Base-by-base conservation (phyloP, 2,329 filamentous ascomycete genomes). In the Beauveria pseudobassiana region DNA sequence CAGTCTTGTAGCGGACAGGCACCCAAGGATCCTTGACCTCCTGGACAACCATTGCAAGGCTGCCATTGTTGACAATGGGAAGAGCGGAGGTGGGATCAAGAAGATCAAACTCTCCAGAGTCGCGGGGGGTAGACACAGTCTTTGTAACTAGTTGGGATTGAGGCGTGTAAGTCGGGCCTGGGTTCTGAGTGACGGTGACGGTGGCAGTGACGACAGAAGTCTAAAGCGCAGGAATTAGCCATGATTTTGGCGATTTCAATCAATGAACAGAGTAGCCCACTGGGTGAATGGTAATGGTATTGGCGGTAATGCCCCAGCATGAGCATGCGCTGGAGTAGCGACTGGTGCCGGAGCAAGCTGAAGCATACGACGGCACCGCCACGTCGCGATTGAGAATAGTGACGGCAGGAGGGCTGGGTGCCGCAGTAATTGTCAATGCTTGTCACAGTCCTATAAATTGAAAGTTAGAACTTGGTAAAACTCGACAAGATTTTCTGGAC, bases 241-340 rank as follows among this genome's bases (percentile, higher is more conserved):
- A 5, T 14, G 1, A 38, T 16, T 3, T 38, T 38, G 12, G 4
- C 12, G 0, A 16, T 38, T 12, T 2, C 5, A 5, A 16, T 16
- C 3, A 1, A 38, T 4, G 18, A 28, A 40, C 5, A 5, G 18
- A 20, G 16, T 6, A 30, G 5, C 50, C 16, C 20, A 60, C 58
- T 1, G 58, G 58, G 9, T 62, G 62, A 14, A 63, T 51, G 5
- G 64, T 67, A 22, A 62, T 20, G 8, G 67, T 68, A n/a, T 45
- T 45, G 6, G 46, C 63, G 3, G 60, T 63, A 45, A 69, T 65
- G 34, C 70, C 70, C 30, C 65, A 67, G 65, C 70, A 72, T 1
- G 66, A 67, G 64, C 70, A 72, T 7, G 69, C 70, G 62, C 66
- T 69, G 12, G 64, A 61, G 64, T 69, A 72, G 8, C 49, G 50